Evolutionary conservation across 225 moss, liverwort and hornwort species (phyloP).

Genomic region (Pseudoscleropodium purum): DNA sequence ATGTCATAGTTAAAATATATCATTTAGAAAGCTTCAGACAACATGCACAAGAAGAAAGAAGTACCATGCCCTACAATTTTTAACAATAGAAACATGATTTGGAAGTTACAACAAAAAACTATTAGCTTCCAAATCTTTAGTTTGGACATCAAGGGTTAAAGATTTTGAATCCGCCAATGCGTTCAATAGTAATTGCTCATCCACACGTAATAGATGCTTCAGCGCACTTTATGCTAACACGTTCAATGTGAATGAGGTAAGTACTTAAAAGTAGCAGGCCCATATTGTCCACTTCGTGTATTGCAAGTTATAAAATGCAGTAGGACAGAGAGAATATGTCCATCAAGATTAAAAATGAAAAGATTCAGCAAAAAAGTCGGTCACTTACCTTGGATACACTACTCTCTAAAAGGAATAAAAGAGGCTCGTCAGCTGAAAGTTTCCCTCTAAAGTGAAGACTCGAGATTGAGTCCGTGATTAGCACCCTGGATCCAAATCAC

Average conservation of each 20-base stretch:
- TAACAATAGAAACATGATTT: not conserved
- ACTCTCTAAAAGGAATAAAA: slow-evolving; percentile 59
- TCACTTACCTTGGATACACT: slow-evolving; percentile 58
- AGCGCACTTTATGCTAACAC: not conserved
- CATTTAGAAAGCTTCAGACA: not conserved
- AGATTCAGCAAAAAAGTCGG: not conserved
- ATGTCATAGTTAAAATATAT: not conserved
- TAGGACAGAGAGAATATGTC: not conserved
- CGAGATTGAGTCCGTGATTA: slow-evolving; percentile 65
- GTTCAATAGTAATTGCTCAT: not conserved
- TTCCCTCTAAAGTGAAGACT: slow-evolving; percentile 84
- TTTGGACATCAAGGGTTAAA: not conserved
- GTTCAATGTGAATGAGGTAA: not conserved
- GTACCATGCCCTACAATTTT: not conserved
- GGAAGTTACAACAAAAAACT: not conserved
- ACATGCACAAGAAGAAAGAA: not conserved
- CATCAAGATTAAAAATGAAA: not conserved
- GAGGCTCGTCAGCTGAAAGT: slow-evolving; percentile 77
- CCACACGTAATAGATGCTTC: not conserved
- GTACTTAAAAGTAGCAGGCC: not conserved
- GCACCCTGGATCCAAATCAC: slow-evolving; percentile 29
- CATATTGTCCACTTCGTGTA: not conserved
- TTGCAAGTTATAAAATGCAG: not conserved
- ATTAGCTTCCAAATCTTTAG: not conserved
- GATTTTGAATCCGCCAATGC: not conserved